Conservation (phyloP, 208 protist species). For the Leishmania turanica region DNA sequence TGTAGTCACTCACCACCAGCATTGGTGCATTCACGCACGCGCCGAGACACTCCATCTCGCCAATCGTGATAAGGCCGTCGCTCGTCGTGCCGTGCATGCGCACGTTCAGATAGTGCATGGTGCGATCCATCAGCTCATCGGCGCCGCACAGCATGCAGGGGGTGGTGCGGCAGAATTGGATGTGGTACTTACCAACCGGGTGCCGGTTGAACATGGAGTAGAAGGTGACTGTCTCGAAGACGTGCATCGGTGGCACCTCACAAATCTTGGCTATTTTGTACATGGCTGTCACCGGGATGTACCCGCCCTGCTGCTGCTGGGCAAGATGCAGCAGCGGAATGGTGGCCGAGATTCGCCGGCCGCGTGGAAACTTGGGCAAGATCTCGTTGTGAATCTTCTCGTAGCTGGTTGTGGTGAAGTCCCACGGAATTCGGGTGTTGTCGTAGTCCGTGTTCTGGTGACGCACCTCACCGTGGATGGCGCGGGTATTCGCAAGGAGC, state of each 20-base stretch:
- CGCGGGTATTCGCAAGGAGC: conserved; percentile 10
- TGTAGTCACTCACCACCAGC: conserved; percentile 94
- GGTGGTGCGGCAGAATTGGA: conserved; percentile 94
- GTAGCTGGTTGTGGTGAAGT: conserved; percentile 91
- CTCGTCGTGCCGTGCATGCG: conserved; percentile 86
- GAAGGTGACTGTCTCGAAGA: conserved; percentile 94
- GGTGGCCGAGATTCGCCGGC: conserved; percentile 70
- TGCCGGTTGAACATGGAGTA: conserved; percentile 96
- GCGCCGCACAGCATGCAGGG: conserved; percentile 93
- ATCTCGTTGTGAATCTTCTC: conserved; percentile 90
- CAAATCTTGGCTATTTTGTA: conserved; percentile 95
- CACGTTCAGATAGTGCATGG: conserved; percentile 82
- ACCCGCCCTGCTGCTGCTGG: conserved; percentile 91
- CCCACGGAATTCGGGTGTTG: conserved; percentile 93
- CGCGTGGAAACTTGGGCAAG: conserved; percentile 92
- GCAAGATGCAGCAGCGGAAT: conserved; percentile 93
- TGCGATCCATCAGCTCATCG: conserved; percentile 87
- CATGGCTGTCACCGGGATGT: conserved; percentile 94
- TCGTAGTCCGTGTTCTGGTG: conserved; percentile 89
- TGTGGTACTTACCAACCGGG: conserved; percentile 94
- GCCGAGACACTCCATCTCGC: conserved; percentile 96
- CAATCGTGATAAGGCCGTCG: conserved; percentile 90
- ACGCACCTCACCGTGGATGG: conserved; percentile 84
- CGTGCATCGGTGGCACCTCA: conserved; percentile 90
- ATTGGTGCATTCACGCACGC: conserved; percentile 94